Evolutionary conservation across 139 green algal genomes (phyloP), one percentile per base, ranked within the genome.

Genomic region (Auxenochlorella pyrenoidosa): DNA sequence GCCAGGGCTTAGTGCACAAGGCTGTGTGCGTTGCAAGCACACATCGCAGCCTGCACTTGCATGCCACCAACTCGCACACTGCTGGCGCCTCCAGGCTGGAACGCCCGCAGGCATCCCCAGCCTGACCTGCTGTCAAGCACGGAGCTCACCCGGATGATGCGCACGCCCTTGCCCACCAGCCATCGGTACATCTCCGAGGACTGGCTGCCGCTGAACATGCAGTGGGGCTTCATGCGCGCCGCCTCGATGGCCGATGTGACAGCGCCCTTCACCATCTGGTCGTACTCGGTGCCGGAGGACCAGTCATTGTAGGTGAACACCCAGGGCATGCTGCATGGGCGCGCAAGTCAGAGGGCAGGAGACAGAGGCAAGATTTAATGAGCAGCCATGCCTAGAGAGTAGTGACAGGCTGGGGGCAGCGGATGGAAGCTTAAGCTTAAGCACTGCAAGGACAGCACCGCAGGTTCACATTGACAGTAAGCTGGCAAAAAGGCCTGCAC

Each of bases 271-370:
- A 83, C 78, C 78, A 83, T 83, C 44, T 71, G 36, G 51, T 83
- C 78, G 18, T 83, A 83, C 54, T 83, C 78, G n/a, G 78, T 83
- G 51, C 78, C 78, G 1, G 78, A 36, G 24, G 78, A 83, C 78
- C 78, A 83, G 51, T 83, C 78, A 34, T 83, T 83, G 51, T 83
- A 83, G 15, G 78, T 83, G 51, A 83, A 83, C 51, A 83, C 78
- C 78, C 78, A 83, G 18, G 78, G 78, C 78, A 83, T 71, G n/a
- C 78, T 83, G 78, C 78, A 71, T 1, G 78, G 30, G 24, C 4
- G 24, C 4, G 28, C 5, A 30, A 79, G 38, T 41, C 28, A 5
- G 6, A 40, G 47, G 63, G 63, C 28, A 71, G 63, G n/a, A n/a
- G n/a, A n/a, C n/a, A 13, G 63, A 71, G 63, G 24, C 59, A 34